Conservation (phyloP, 768 basidiomycete species). For the Rhizopogon sp. region DNA sequence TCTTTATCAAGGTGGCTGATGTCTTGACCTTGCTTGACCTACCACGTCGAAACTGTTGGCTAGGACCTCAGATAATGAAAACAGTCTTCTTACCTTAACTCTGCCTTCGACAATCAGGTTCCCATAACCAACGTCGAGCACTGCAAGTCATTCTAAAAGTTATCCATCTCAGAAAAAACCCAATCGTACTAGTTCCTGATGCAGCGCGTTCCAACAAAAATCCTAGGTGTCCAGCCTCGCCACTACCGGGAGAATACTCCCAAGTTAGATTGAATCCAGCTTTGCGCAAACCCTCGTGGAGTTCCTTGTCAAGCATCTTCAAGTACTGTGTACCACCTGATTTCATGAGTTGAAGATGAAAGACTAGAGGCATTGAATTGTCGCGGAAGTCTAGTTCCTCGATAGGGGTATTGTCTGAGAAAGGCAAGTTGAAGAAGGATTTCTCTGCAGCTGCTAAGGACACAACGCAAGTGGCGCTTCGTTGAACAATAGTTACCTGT, state of each 20-base stretch:
- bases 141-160: background rate
- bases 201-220: background rate
- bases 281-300: background rate
- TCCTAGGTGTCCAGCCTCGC: background rate
- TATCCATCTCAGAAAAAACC: background rate
- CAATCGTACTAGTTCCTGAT: background rate
- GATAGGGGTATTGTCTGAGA: no score
- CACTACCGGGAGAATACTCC: background rate
- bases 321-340: background rate
- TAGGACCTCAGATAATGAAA: background rate
- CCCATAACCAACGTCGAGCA: constrained; percentile 8
- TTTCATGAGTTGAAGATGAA: background rate
- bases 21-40: constrained; percentile 28
- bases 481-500: background rate
- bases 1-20: constrained; percentile 35
- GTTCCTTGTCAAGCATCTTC: background rate
- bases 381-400: no score
- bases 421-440: no score
- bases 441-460: no score
- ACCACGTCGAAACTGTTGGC: background rate
- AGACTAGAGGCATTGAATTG: background rate
- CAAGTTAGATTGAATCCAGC: background rate
- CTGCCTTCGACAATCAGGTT: background rate
- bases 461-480: no score
- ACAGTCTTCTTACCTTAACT: background rate